Evolutionary conservation across 495 filamentous ascomycete genomes (phyloP).

Genomic region (Podospora sp.): DNA sequence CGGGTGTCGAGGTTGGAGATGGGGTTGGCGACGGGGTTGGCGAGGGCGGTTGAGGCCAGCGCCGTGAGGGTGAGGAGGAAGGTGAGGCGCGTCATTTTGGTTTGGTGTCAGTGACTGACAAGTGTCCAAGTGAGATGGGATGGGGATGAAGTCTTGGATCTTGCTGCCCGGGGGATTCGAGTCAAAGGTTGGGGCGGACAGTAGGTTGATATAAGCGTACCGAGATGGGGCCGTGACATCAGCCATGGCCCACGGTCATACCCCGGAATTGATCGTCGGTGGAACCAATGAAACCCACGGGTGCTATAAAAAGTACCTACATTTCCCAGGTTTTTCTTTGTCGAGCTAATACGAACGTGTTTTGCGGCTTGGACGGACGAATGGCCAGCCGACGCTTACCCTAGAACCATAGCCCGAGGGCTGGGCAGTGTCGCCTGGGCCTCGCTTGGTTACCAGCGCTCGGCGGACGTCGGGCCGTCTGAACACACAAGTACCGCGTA

Average conservation of each 20-base stretch:
- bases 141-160: too few species aligned
- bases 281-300: not conserved
- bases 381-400: not conserved
- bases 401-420: too few species aligned
- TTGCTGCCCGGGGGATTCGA: too few species aligned
- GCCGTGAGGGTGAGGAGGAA: not conserved
- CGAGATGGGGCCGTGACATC: conserved; percentile 1
- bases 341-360: not conserved
- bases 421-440: too few species aligned
- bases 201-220: not conserved
- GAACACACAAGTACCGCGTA: too few species aligned
- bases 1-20: not conserved
- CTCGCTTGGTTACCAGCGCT: too few species aligned
- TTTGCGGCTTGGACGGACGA: not conserved
- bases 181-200: not conserved
- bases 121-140: too few species aligned
- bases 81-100: not conserved
- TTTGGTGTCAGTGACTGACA: too few species aligned
- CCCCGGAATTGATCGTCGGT: not conserved
- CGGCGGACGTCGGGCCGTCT: too few species aligned
- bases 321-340: not conserved
- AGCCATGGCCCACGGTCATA: not conserved
- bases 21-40: not conserved
- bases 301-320: not conserved
- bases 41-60: not conserved